Percentiles rank a stretch among this genome's conserved stretches.
Evolutionary conservation across 306 rosid genomes (phyloP).

Genomic region (Cucurbita maxima): DNA sequence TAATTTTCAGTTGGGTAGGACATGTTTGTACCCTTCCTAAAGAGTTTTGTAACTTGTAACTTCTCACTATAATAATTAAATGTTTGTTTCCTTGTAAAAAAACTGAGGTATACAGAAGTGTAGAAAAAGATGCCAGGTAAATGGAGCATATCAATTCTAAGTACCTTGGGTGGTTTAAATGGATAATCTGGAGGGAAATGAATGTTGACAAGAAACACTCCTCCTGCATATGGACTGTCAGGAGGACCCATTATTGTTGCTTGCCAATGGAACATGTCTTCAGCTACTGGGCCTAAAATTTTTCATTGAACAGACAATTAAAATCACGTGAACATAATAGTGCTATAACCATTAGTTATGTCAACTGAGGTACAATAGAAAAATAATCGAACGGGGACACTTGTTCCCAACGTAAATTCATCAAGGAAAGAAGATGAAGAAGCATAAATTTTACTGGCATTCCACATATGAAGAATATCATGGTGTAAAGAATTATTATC

Average conservation of each 20-base stretch:
- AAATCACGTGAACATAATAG: background rate
- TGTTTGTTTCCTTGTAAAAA: background rate
- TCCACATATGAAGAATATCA: background rate
- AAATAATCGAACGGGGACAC: background rate
- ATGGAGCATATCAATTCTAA: background rate
- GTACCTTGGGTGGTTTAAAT: conserved; percentile 11
- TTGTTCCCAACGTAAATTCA: background rate
- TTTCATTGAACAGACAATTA: background rate
- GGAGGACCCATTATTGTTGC: conserved; percentile 53
- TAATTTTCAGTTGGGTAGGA: background rate
- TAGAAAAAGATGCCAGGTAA: background rate
- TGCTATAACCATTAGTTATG: background rate
- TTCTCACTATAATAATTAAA: background rate
- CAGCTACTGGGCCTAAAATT: conserved; percentile 32
- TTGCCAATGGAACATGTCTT: conserved; percentile 10
- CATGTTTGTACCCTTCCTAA: background rate
- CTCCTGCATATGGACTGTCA: conserved; percentile 57
- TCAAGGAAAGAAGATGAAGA: background rate
- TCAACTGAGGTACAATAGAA: background rate
- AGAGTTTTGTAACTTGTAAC: background rate
- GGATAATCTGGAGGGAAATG: conserved; percentile 33
- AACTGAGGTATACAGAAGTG: background rate
- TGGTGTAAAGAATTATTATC: background rate
- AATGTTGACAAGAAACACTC: conserved; percentile 50
- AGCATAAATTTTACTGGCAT: background rate